Evolutionary conservation across 2,329 filamentous ascomycete genomes (phyloP).

Genomic region (Fusarium annulatum): DNA sequence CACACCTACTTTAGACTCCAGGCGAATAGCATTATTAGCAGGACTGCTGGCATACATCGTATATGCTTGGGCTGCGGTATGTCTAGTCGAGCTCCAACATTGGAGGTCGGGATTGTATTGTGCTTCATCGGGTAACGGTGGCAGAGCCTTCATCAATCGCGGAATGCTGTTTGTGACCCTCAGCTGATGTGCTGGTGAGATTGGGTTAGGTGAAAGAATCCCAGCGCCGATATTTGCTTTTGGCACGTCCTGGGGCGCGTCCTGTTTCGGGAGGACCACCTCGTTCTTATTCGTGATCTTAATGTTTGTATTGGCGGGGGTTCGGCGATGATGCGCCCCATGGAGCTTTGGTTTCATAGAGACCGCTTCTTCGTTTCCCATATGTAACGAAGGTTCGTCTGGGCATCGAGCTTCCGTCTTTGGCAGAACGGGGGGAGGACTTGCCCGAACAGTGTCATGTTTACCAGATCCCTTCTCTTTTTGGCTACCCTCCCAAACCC

Average conservation of each 20-base stretch:
- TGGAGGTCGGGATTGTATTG: not conserved
- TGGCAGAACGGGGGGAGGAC: not conserved
- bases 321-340: slow-evolving; percentile 42
- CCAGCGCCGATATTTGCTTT: slow-evolving; percentile 37
- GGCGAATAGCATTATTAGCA: slow-evolving; percentile 3
- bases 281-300: slow-evolving; percentile 12
- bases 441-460: not conserved
- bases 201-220: slow-evolving; percentile 60
- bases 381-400: not conserved
- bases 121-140: slow-evolving; percentile 54
- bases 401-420: not conserved
- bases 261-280: not conserved
- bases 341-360: not conserved
- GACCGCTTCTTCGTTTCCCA: not conserved
- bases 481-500: slow-evolving; percentile 22
- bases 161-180: slow-evolving; percentile 62
- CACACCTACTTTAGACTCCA: not conserved
- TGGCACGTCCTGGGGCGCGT: not conserved
- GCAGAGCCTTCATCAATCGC: slow-evolving; percentile 64
- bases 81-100: not conserved
- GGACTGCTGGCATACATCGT: slow-evolving; percentile 25
- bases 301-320: slow-evolving; percentile 41
- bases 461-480: not conserved
- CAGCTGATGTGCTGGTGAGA: slow-evolving; percentile 58
- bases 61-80: slow-evolving; percentile 14